Evolutionary conservation across 1,284 basidiomycete genomes (phyloP), one percentile per base, ranked within the genome.

Genomic region (Tilletia horrida): DNA sequence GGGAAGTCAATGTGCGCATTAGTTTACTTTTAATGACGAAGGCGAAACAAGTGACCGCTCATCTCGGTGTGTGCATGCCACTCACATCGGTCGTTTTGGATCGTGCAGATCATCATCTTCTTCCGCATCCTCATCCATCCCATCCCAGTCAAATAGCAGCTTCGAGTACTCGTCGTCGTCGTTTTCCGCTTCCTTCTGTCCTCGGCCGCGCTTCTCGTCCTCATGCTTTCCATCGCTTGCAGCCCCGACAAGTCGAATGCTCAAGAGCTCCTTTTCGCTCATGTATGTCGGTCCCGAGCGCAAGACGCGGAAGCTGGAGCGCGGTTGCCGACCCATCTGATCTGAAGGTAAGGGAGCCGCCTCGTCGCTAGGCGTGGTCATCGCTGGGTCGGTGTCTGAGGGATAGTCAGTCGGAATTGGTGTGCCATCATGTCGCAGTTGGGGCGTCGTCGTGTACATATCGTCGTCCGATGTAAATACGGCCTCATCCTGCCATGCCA

Each of bases 21-120:
- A n/a, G n/a, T n/a, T n/a, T n/a, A n/a, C n/a, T n/a, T n/a, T n/a
- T n/a, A n/a, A n/a, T n/a, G n/a, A n/a, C n/a, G n/a, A n/a, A n/a
- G n/a, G n/a, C 18, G 47, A 48, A 23, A 48, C 2, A 48, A 48
- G 2, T 7, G 47, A 48, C 8, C 25, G 47, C 25, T n/a, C 47
- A 48, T 16, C 18, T 7, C 8, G 47, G 18, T n/a, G 47, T 16
- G 47, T 23, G 3, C 3, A n/a, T 25, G 55, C 29, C 3, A 44
- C 44, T 29, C 62, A 64, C 27, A 66, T 64, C 25, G 55, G 63
- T 44, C 40, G 29, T 9, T 70, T 62, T 2, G 68, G 66, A 16
- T 71, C 48, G 61, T 73, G 72, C 6, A 73, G 66, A 31, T 70
- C 62, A 47, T 73, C 68, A 23, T 77, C 76, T 0, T 67, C 61